These are phyloP conservation scores for Anisodus acutangulus DNA, from an alignment of 257 asterid genomes.

Conservation along the genomic window DNA sequence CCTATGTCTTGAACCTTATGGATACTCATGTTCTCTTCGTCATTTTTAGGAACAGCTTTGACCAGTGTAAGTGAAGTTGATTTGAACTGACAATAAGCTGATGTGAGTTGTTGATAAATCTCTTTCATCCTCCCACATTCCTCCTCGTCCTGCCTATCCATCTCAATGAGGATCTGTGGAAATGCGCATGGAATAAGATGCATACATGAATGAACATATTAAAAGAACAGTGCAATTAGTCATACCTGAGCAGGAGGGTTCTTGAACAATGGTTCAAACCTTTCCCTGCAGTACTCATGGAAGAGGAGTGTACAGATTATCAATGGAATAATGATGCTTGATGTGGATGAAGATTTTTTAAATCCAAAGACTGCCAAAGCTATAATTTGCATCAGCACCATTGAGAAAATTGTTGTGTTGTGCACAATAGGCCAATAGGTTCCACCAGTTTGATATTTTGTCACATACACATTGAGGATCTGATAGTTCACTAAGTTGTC, in stretches of 20 bases:
- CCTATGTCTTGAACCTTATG: conserved; percentile 37
- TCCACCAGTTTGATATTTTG: conserved; percentile 51
- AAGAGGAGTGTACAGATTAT: conserved; percentile 45
- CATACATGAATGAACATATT: not conserved
- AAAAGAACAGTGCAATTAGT: not conserved
- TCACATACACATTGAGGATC: conserved; percentile 48
- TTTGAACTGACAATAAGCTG: conserved; percentile 64
- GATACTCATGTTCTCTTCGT: conserved; percentile 27
- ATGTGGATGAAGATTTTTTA: conserved; percentile 45
- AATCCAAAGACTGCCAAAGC: conserved; percentile 47
- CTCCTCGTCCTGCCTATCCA: conserved; percentile 89
- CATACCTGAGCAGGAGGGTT: conserved; percentile 46
- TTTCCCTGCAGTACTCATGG: conserved; percentile 48
- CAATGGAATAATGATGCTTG: conserved; percentile 43
- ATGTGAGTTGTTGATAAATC: conserved; percentile 52
- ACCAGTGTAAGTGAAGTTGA: conserved; percentile 33
- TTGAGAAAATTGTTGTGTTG: conserved; percentile 46
- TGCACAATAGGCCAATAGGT: conserved; percentile 53
- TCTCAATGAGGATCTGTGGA: conserved; percentile 70
- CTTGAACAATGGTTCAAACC: conserved; percentile 44
- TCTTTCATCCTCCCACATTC: conserved; percentile 59
- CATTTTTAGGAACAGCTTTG: conserved; percentile 32
- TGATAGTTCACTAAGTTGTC: conserved; percentile 27
- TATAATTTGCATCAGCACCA: conserved; percentile 46
- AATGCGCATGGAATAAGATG: conserved; percentile 43